Evolutionary conservation across 2,329 filamentous ascomycete species (phyloP).

Genomic region (Sporothrix sp.): DNA sequence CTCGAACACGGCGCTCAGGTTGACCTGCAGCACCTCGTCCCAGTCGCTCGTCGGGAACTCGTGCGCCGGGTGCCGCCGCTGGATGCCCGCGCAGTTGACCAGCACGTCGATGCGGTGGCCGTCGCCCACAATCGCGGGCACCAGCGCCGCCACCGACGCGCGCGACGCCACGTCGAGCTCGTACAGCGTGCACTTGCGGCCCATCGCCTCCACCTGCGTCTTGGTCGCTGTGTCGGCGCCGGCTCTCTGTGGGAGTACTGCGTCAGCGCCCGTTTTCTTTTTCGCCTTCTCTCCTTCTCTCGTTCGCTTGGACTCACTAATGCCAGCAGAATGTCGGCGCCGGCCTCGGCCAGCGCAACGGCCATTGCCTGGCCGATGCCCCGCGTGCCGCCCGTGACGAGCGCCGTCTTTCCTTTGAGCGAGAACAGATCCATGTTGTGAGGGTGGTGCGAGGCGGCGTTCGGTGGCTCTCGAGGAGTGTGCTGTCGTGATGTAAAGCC

Average conservation of each 20-base stretch:
- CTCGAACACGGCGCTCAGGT: constrained; percentile 72
- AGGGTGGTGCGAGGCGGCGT: too few species aligned
- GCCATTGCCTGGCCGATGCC: constrained; percentile 50
- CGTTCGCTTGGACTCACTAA: too few species aligned
- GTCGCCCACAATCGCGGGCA: constrained; percentile 45
- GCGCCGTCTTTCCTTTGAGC: constrained; percentile 45
- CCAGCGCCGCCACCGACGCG: constrained; percentile 50
- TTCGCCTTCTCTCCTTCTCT: too few species aligned
- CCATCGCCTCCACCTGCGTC: constrained; percentile 51
- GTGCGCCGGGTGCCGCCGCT: constrained; percentile 65
- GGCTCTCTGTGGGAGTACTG: constrained; percentile 25
- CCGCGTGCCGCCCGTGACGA: constrained; percentile 47
- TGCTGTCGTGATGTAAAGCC: not conserved
- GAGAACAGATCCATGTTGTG: constrained; percentile 36
- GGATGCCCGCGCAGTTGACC: constrained; percentile 80
- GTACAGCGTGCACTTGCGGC: constrained; percentile 58
- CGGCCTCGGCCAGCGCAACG: constrained; percentile 48
- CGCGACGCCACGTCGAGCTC: constrained; percentile 56
- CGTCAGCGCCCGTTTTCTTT: too few species aligned
- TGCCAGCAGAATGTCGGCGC: constrained; percentile 46
- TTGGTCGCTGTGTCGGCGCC: constrained; percentile 41
- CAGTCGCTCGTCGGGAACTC: constrained; percentile 70
- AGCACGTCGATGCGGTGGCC: constrained; percentile 54
- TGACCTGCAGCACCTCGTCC: constrained; percentile 74
- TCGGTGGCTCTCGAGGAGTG: too few species aligned